Evolutionary conservation across 176 grass and related monocot genomes (phyloP), one percentile per base, ranked within the genome.

Genomic region (Triticum dicoccoides): DNA sequence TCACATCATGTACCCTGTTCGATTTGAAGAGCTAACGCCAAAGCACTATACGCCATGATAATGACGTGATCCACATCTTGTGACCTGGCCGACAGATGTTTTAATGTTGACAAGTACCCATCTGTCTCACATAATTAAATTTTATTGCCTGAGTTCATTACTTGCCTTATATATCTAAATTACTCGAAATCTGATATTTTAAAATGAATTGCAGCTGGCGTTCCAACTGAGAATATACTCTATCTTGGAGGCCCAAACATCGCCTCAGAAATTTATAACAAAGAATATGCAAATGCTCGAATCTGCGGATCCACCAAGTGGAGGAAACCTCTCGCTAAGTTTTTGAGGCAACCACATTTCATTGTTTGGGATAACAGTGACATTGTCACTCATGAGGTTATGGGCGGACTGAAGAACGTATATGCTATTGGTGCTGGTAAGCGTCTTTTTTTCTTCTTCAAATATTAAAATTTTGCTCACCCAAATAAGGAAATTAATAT

Each of bases 361-460:
- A 96, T 98, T 85, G 97, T 98, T 39, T 98, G 97, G 97, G 94
- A 98, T 73, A 98, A 98, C 72, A 92, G 97, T 68, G 97, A 98
- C 83, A 89, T 98, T 62, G 88, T 96, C 77, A 98, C 97, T 61
- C 97, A 98, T 94, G 97, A 98, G 91, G 97, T 98, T 44, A 98
- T 98, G 97, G 97, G 94, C 15, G 97, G 97, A 3, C 78, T 98
- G 76, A 98, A 98, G 79, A 98, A 96, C 78, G 97, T 98, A 59
- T 98, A 98, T 80, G 97, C 97, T 79, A 98, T 98, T 77, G 97
- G 97, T 5, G 97, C 97, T 10, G 94, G 97, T 98, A 90, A 96
- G 67, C 64, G 21, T 90, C 41, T 62, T n/a, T 37, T 67, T 5
- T 63, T 10, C 12, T 52, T 52, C 49, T 54, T 54, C n/a, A 32